Evolutionary conservation across 495 filamentous ascomycete genomes (phyloP).

Genomic region (Schizothecium vesticola): DNA sequence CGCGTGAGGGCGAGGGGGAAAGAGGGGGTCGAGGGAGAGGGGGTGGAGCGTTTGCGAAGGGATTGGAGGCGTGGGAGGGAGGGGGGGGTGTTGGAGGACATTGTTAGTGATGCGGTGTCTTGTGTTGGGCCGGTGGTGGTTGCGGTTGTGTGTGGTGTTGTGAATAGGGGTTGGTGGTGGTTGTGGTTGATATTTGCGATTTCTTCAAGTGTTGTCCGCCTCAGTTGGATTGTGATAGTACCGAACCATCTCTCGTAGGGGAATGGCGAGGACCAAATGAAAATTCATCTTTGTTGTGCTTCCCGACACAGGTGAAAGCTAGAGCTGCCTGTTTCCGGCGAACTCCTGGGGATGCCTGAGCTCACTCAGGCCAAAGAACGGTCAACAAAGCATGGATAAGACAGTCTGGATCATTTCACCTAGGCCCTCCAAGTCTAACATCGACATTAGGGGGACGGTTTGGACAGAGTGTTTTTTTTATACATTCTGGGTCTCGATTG

Average conservation of each 20-base stretch:
- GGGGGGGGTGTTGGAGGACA: background rate
- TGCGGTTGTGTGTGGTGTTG: background rate
- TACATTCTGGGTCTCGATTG: background rate
- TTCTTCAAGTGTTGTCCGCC: background rate
- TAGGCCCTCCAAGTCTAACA: background rate
- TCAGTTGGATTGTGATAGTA: background rate
- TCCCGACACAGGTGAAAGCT: background rate
- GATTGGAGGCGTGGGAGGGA: background rate
- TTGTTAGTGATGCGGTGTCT: background rate
- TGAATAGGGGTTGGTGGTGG: background rate
- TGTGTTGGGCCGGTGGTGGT: background rate
- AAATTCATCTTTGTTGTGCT: background rate
- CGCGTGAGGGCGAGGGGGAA: background rate
- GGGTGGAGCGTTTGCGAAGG: background rate
- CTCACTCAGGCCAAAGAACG: background rate
- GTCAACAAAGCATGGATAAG: background rate
- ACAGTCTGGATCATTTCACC: no score
- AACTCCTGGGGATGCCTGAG: background rate
- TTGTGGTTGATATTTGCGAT: background rate
- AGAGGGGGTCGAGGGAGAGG: background rate
- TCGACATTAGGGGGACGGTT: background rate
- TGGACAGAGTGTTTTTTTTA: background rate
- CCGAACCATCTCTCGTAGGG: background rate
- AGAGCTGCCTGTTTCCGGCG: background rate
- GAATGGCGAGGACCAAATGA: background rate